phyloP scores from a whole-genome alignment of 768 basidiomycete species.

The Leccinum subtestaceum region DNA sequence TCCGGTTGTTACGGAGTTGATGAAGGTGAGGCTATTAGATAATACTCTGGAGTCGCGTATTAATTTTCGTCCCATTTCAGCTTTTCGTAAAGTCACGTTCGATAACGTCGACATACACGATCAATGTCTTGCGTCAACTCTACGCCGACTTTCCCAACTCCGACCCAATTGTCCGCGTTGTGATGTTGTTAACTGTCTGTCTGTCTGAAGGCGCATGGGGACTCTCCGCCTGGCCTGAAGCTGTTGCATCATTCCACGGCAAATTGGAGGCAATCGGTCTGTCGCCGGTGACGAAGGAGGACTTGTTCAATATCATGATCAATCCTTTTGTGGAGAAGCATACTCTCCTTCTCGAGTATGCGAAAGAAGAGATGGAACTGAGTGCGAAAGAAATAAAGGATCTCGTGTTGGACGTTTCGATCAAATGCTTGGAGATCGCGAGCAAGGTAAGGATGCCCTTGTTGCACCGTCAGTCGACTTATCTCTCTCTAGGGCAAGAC shows the following conservation, averaged over 20 bases:
- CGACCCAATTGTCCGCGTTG: constrained; percentile 60
- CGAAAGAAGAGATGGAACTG: constrained; percentile 42
- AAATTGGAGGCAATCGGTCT: constrained; percentile 58
- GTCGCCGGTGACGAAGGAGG: constrained; percentile 52
- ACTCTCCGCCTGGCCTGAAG: constrained; percentile 29
- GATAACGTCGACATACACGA: constrained; percentile 48
- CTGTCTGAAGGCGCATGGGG: constrained; percentile 32
- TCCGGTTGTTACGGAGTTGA: constrained; percentile 58
- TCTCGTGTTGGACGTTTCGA: constrained; percentile 58
- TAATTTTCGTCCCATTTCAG: constrained; percentile 35
- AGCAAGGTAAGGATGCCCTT: constrained; percentile 38
- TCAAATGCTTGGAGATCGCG: constrained; percentile 57
- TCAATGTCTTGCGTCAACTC: constrained; percentile 56
- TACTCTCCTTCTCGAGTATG: constrained; percentile 50
- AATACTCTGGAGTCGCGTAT: not conserved
- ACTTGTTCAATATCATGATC: constrained; percentile 59
- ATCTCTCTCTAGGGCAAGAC: constrained; percentile 56
- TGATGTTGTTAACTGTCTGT: constrained; percentile 72
- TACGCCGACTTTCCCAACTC: constrained; percentile 64
- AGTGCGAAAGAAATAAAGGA: constrained; percentile 38
- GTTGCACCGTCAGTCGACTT: constrained; percentile 7
- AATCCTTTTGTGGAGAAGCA: constrained; percentile 70
- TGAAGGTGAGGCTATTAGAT: constrained; percentile 47
- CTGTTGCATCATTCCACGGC: constrained; percentile 36
- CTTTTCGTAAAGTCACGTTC: constrained; percentile 70